Percentiles rank a stretch among this genome's conserved stretches.
Conservation (phyloP, 768 basidiomycete genomes). For the Sutorius australiensis region DNA sequence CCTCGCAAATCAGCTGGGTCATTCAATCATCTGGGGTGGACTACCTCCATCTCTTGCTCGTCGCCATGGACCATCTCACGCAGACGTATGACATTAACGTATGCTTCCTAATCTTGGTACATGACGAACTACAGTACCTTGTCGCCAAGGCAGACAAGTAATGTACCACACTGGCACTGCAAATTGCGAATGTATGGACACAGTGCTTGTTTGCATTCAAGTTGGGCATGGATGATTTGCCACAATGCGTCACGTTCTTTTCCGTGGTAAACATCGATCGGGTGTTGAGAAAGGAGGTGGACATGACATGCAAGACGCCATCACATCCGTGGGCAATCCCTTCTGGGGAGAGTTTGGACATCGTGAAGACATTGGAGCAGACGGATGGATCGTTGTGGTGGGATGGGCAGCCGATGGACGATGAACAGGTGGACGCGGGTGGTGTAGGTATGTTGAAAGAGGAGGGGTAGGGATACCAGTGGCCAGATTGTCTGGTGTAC, state of each 20-base stretch:
- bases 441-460: conserved; percentile 2
- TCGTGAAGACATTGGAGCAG: conserved; percentile 56
- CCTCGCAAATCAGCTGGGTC: conserved; percentile 98
- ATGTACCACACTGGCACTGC: conserved; percentile 87
- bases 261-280: conserved; percentile 92
- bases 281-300: conserved; percentile 91
- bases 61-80: conserved; percentile 88
- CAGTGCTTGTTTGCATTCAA: conserved; percentile 85
- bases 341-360: conserved; percentile 83
- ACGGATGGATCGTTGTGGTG: conserved; percentile 70
- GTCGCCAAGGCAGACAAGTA: conserved; percentile 86
- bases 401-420: conserved; percentile 54
- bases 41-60: conserved; percentile 94
- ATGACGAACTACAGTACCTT: conserved; percentile 94
- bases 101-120: conserved; percentile 93
- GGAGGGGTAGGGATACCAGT: conserved; percentile 43
- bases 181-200: conserved; percentile 96
- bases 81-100: conserved; percentile 79
- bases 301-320: conserved; percentile 93
- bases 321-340: conserved; percentile 81
- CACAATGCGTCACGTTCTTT: conserved; percentile 95
- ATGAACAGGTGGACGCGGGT: background rate
- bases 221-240: conserved; percentile 94
- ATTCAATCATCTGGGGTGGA: conserved; percentile 98
- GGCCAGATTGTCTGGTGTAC: conserved; percentile 61